Evolutionary conservation across 192 early-diverging fungal species (phyloP).

Genomic region (Gamsiella multidivaricata): DNA sequence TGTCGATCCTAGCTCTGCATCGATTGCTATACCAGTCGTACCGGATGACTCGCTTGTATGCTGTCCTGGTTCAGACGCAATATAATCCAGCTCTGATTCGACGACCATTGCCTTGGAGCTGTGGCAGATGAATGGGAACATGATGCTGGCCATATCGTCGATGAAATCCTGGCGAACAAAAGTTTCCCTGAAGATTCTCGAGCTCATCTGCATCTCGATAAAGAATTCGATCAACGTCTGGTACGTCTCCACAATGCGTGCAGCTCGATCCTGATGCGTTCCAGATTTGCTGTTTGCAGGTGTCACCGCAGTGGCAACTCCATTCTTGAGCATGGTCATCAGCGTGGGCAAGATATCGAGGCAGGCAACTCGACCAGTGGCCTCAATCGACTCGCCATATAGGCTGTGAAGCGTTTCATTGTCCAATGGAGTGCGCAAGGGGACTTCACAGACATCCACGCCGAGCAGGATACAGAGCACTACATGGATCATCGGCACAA

Average conservation of each 20-base stretch:
- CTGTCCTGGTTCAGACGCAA: constrained; percentile 45
- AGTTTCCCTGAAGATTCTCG: constrained; percentile 63
- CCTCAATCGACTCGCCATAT: constrained; percentile 45
- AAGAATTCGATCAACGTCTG: constrained; percentile 62
- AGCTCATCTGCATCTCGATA: constrained; percentile 58
- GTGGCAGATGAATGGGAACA: constrained; percentile 67
- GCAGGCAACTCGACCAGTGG: constrained; percentile 30
- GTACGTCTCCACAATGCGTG: constrained; percentile 52
- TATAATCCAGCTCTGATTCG: constrained; percentile 59
- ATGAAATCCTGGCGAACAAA: constrained; percentile 61
- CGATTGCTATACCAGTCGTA: not conserved
- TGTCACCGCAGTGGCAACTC: constrained; percentile 43
- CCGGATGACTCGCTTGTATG: constrained; percentile 4
- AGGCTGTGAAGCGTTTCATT: constrained; percentile 59
- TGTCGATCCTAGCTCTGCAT: not conserved
- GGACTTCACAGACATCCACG: constrained; percentile 62
- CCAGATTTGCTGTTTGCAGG: constrained; percentile 19
- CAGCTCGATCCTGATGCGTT: constrained; percentile 29
- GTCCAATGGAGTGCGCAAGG: constrained; percentile 60
- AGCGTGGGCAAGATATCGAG: constrained; percentile 63
- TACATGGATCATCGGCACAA: constrained; percentile 65
- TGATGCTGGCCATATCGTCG: constrained; percentile 61
- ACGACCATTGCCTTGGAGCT: constrained; percentile 52
- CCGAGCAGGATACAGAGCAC: constrained; percentile 67
- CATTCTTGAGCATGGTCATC: constrained; percentile 60